Conservation (phyloP, 1,284 basidiomycete species). For the Anthracocystis panici-leucophaei region DNA sequence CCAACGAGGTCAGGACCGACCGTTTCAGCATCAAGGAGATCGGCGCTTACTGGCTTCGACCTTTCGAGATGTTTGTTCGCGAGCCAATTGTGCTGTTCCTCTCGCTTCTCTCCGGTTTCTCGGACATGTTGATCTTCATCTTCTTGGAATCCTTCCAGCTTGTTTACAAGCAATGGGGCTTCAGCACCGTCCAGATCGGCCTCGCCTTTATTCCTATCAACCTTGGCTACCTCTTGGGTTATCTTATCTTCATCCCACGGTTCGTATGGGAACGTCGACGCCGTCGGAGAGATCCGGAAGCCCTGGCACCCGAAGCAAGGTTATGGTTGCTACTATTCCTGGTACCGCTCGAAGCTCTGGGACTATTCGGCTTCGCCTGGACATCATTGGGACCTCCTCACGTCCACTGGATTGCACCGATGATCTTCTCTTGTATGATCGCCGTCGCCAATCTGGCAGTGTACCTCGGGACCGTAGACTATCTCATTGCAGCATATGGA, state of each 20-base stretch:
- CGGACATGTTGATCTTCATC: slow-evolving; percentile 71
- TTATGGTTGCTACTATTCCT: slow-evolving; percentile 70
- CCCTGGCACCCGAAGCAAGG: slow-evolving; percentile 68
- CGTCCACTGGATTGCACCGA: slow-evolving; percentile 71
- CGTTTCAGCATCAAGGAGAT: slow-evolving; percentile 70
- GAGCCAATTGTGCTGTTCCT: slow-evolving; percentile 72
- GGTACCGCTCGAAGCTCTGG: slow-evolving; percentile 70
- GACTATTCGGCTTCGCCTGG: slow-evolving; percentile 72
- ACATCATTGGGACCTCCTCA: slow-evolving; percentile 70
- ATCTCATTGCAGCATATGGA: slow-evolving; percentile 71
- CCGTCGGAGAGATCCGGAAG: slow-evolving; percentile 61
- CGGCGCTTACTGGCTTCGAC: slow-evolving; percentile 68
- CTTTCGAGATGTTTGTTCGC: slow-evolving; percentile 69
- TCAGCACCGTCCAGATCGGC: slow-evolving; percentile 67
- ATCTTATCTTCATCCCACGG: slow-evolving; percentile 68
- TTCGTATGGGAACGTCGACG: slow-evolving; percentile 63
- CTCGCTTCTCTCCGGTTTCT: slow-evolving; percentile 71
- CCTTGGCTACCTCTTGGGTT: slow-evolving; percentile 71
- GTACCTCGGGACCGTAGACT: slow-evolving; percentile 70
- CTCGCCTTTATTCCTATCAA: slow-evolving; percentile 70
- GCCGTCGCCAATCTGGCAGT: slow-evolving; percentile 70
- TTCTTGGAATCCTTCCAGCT: slow-evolving; percentile 71
- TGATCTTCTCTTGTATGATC: slow-evolving; percentile 70
- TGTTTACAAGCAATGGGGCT: slow-evolving; percentile 71
- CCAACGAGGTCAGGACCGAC: slow-evolving; percentile 69